Conservation (phyloP, 257 asterid species). For the Fraxinus quadrangulata region DNA sequence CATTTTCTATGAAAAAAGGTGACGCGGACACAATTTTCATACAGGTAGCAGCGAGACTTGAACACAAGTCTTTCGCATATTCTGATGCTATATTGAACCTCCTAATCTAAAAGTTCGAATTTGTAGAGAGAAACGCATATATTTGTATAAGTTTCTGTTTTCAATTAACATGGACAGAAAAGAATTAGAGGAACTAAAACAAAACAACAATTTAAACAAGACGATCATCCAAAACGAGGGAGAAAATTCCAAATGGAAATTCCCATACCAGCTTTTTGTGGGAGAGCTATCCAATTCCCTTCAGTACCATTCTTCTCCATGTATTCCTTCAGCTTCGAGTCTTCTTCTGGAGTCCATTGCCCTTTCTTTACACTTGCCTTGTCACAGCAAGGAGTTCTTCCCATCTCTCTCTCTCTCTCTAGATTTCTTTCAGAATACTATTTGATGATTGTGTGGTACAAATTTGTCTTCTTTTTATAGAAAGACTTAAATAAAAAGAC, state of each 20-base stretch:
- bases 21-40: background rate
- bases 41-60: background rate
- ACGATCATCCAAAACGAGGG: background rate
- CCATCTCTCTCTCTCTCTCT: conserved; percentile 26
- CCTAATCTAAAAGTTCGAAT: too few relatives aligned
- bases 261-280: conserved; percentile 30
- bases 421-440: too few relatives aligned
- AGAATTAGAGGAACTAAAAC: too few relatives aligned
- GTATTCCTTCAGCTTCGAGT: conserved; percentile 32
- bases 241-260: background rate
- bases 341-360: conserved; percentile 40
- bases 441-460: background rate
- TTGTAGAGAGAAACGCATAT: background rate
- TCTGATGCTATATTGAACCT: too few relatives aligned
- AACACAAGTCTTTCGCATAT: background rate
- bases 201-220: background rate
- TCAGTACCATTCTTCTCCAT: conserved; percentile 30
- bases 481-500: background rate
- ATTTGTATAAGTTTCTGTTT: too few relatives aligned
- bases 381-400: conserved; percentile 39
- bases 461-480: too few relatives aligned
- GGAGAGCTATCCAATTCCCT: conserved; percentile 35
- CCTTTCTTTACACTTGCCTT: conserved; percentile 33
- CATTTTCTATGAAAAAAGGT: background rate
- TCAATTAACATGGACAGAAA: background rate